Percentiles rank a stretch among this genome's conserved stretches.
Conservation (phyloP, 129 eudicot genomes). For the Kitagawia praeruptora region DNA sequence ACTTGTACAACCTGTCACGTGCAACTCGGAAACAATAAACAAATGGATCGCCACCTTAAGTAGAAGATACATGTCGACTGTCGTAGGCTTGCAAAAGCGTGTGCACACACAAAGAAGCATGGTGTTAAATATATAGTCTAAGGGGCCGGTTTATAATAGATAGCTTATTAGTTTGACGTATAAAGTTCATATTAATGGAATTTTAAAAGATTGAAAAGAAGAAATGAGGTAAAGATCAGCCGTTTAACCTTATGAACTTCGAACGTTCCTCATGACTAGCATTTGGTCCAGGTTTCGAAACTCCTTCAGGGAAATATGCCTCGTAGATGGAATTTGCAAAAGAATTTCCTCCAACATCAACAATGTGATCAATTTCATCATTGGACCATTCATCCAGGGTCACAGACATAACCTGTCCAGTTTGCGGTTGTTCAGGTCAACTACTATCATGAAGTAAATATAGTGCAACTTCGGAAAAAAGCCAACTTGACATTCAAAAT, state of each 20-base stretch:
- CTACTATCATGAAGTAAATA: background rate
- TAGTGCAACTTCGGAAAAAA: background rate
- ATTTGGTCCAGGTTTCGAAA: constrained; percentile 70
- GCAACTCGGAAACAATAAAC: background rate
- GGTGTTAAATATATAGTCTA: background rate
- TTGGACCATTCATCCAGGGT: constrained; percentile 93
- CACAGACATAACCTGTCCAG: constrained; percentile 82
- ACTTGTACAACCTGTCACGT: background rate
- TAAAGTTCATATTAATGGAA: background rate
- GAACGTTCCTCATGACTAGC: constrained; percentile 67
- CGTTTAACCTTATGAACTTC: constrained; percentile 62
- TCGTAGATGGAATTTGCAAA: constrained; percentile 94
- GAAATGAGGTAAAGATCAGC: background rate
- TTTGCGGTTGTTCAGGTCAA: constrained; percentile 10
- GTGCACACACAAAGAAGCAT: background rate
- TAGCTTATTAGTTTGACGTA: background rate
- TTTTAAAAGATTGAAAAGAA: background rate
- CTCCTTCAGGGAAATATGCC: constrained; percentile 82
- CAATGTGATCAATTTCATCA: constrained; percentile 72
- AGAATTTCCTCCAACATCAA: constrained; percentile 94
- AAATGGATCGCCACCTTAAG: background rate
- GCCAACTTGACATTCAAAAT: background rate
- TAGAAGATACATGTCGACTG: background rate
- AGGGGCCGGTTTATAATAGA: background rate
- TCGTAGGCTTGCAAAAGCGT: background rate